Base-by-base conservation (phyloP, 23 red algal species). In the Chondrus crispus region DNA sequence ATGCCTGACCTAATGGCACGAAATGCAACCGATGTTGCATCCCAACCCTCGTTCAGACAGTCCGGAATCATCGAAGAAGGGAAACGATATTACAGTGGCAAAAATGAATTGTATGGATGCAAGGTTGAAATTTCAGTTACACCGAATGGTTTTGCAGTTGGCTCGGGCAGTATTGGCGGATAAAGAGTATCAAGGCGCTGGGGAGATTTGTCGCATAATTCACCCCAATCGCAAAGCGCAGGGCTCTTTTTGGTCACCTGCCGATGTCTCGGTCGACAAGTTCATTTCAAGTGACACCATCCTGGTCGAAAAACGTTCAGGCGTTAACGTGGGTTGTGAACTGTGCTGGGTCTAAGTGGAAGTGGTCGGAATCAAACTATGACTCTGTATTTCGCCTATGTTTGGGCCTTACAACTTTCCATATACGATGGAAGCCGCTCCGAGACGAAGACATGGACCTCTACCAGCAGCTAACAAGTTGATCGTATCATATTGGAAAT, bases 1-100 rank as follows among this genome's bases (percentile, higher is more conserved):
- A 1, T 77, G n/a, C n/a, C n/a, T n/a, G n/a, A 46, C 44, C 44
- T 37, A 8, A 42, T 46, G 38, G 71, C 12, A 24, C 32, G 0
- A 40, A 39, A 77, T 77, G 71, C 71, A 11, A 77, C 71, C 13
- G 71, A 77, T 48, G 71, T 77, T 35, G 13, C 38, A 46, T 77
- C 38, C 1, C 1, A 77, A 38, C 44, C 1, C 28, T 46, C 1
- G 8, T 77, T 35, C 71, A 77, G 1, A 38, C 1, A 26, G 24
- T 42, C 38, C 43, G 2, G 71, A 35, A 38, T 37, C 0, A 24
- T 47, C 8, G 26, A 38, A 26, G 71, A 77, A 38, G 71, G 38
- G n/a, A 77, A 48, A 38, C 26, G 26, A 0, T 77, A 1, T 42
- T 77, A 35, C 44, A 77, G 71, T 48, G 66, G 38, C 24, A 77